phyloP scores from a whole-genome alignment of 257 asterid species.

The Cordia subcordata region DNA sequence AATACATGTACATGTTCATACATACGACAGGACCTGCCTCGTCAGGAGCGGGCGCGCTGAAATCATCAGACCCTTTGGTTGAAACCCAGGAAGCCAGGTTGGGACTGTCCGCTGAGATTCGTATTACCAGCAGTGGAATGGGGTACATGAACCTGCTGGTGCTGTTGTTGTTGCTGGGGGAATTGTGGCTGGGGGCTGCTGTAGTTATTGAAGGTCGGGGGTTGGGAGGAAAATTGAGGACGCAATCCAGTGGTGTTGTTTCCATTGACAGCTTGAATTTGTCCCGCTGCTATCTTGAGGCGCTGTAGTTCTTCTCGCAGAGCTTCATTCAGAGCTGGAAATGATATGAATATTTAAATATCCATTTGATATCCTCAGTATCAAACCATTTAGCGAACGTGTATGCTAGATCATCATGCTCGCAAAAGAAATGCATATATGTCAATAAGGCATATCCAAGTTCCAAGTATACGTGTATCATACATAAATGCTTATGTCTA shows the following conservation, averaged over 20 bases:
- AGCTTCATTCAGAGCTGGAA: constrained; percentile 72
- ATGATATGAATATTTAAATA: not conserved
- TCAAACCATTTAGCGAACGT: not conserved
- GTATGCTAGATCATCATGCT: not conserved
- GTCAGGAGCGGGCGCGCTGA: no score
- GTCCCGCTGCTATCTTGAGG: constrained; percentile 72
- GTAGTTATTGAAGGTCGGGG: constrained; percentile 36
- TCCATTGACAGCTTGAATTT: constrained; percentile 42
- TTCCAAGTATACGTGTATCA: no score
- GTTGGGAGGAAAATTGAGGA: constrained; percentile 41
- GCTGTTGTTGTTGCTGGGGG: constrained; percentile 32
- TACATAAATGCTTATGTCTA: no score
- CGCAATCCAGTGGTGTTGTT: constrained; percentile 38
- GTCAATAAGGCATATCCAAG: no score
- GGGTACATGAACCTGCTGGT: constrained; percentile 31
- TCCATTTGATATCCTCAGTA: not conserved
- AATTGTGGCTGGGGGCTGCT: constrained; percentile 33
- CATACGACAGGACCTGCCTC: no score
- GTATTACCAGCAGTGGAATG: constrained; percentile 30
- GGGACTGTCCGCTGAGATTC: constrained; percentile 28
- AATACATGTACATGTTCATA: not conserved
- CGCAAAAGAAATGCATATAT: no score
- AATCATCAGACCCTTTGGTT: constrained; percentile 32
- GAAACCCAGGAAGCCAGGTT: constrained; percentile 39
- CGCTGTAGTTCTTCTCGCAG: constrained; percentile 72